Evolutionary conservation across 768 basidiomycete genomes (phyloP), one percentile per base, ranked within the genome.

Genomic region (Leucocoprinus sp.): DNA sequence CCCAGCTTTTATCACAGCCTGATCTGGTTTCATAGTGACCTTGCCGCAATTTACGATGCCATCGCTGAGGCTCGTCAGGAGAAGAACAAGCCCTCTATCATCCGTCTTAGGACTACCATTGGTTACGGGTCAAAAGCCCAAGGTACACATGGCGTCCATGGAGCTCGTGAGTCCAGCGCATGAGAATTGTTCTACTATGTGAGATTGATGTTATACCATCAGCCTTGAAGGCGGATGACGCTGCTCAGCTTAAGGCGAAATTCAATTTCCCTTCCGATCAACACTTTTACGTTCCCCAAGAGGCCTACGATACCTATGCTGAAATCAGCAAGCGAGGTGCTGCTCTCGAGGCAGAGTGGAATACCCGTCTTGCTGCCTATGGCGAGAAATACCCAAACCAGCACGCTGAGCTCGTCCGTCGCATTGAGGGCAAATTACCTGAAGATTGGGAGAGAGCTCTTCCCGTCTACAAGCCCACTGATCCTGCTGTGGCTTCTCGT

Each of bases 181-280:
- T 26, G 15, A 8, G 11, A 31, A 31, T 27, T 17, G n/a, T 24
- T 6, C 17, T 5, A 8, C 15, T 22, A 5, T 41, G 12, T 28
- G 9, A 15, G 15, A 24, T 41, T 26, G 28, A 17, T 48, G 42
- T 35, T 17, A 27, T 26, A 42, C 28, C 9, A 49, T 29, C 55
- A 91, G 90, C 93, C 39, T 76, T 96, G 56, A 95, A 95, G 76
- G 75, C 85, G 17, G 93, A 96, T 58, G 93, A 97, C 59, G 86
- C 93, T 43, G 73, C 69, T 48, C 63, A 81, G 45, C 66, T 96
- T 51, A 97, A 97, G 76, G 68, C 71, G 58, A 88, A 84, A 67
- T 86, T 85, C 60, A 82, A 81, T 42, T 86, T 96, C 66, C 75
- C 87, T 55, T 69, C 86, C 15, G 78, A 87, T 50, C 64, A 84